phyloP scores from a whole-genome alignment of 2,329 filamentous ascomycete genomes.

The Cyphellophora attinorum region DNA sequence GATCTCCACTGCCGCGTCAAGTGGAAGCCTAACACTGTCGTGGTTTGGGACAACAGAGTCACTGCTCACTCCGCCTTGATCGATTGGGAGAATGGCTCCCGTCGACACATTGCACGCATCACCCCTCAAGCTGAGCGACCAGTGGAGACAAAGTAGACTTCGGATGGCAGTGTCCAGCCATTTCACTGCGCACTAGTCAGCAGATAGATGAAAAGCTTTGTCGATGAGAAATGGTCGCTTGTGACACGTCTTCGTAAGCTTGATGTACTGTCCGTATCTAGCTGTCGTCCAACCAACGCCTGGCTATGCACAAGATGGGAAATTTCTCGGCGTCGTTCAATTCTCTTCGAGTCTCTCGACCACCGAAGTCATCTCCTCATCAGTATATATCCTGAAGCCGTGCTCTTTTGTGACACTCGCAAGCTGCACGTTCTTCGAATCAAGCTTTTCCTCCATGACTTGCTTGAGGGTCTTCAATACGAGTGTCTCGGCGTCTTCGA shows the following conservation, averaged over 20 bases:
- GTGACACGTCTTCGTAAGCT: too few species aligned
- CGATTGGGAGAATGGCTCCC: constrained; percentile 42
- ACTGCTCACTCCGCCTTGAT: constrained; percentile 38
- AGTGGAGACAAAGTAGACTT: constrained; percentile 24
- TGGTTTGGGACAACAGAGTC: constrained; percentile 20
- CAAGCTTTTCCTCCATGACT: constrained; percentile 99
- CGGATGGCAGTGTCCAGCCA: too few species aligned
- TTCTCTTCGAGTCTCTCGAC: constrained; percentile 58
- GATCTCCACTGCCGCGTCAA: constrained; percentile 39
- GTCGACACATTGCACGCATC: constrained; percentile 42
- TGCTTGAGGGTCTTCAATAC: constrained; percentile 98
- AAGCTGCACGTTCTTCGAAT: constrained; percentile 96
- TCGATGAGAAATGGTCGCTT: too few species aligned
- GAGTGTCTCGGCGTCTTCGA: constrained; percentile 85
- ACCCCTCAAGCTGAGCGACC: constrained; percentile 43
- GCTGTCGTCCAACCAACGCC: too few species aligned
- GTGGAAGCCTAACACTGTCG: constrained; percentile 41
- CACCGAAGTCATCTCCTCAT: constrained; percentile 91
- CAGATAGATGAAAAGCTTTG: too few species aligned
- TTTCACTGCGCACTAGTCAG: too few species aligned
- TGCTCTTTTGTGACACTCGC: constrained; percentile 96
- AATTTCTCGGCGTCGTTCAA: too few species aligned
- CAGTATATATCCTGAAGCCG: constrained; percentile 96
- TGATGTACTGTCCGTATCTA: too few species aligned
- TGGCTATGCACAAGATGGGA: too few species aligned